Conservation (phyloP, 148 eudicot genomes). For the Gaultheria prostrata region DNA sequence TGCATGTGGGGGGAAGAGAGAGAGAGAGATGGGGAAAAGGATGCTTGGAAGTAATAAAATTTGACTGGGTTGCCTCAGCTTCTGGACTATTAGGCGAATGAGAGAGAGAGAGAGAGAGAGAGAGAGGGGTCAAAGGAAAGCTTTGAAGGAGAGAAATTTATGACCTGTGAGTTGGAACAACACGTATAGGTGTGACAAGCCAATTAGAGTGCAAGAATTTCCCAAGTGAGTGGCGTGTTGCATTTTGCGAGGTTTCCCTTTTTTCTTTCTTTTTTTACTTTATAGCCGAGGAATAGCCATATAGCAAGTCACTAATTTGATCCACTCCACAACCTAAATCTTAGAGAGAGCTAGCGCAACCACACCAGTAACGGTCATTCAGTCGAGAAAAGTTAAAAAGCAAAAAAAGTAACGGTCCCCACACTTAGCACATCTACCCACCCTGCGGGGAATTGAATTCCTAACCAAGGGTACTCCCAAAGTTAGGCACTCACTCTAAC, state of each 20-base stretch:
- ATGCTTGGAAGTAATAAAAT: conserved; percentile 9
- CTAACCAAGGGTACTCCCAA: too few relatives aligned
- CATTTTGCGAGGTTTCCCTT: not conserved
- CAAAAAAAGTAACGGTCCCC: too few relatives aligned
- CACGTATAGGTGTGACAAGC: not conserved
- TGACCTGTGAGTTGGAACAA: not conserved
- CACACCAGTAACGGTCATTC: too few relatives aligned
- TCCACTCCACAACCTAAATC: too few relatives aligned
- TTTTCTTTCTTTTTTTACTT: too few relatives aligned
- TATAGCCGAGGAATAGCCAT: too few relatives aligned
- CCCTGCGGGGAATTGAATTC: too few relatives aligned
- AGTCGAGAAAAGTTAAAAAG: too few relatives aligned
- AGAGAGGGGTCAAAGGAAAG: conserved; percentile 6
- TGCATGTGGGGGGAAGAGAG: conserved; percentile 3
- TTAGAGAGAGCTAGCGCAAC: too few relatives aligned
- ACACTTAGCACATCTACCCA: too few relatives aligned
- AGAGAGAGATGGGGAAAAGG: conserved; percentile 2
- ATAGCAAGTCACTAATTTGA: too few relatives aligned
- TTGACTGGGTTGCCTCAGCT: conserved; percentile 15
- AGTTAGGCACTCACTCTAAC: too few relatives aligned
- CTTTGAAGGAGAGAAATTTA: not conserved
- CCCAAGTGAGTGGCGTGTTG: not conserved
- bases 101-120: conserved; percentile 3
- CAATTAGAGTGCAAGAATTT: not conserved
- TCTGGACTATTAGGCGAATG: conserved; percentile 11